phyloP scores from a whole-genome alignment of 2,329 filamentous ascomycete genomes.

The Nemania bipapillata region DNA sequence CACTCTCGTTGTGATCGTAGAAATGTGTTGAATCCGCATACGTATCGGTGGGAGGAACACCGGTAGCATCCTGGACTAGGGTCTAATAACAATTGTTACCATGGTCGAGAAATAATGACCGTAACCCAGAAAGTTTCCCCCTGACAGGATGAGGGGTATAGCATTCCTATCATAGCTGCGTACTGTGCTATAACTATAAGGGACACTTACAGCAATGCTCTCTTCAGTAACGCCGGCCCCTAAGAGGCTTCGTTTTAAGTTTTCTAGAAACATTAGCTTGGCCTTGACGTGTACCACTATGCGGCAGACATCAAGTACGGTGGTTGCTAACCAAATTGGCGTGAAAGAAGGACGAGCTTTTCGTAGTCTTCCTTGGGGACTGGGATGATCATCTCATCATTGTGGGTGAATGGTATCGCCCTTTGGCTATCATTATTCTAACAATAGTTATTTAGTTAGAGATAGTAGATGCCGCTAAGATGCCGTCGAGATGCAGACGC shows the following conservation, averaged over 20 bases:
- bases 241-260: slow-evolving; percentile 61
- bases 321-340: slow-evolving; percentile 64
- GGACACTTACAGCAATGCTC: slow-evolving; percentile 58
- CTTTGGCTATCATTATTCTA: slow-evolving; percentile 34
- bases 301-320: background rate
- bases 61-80: slow-evolving; percentile 39
- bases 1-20: slow-evolving; percentile 29
- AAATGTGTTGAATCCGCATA: slow-evolving; percentile 18
- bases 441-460: slow-evolving; percentile 37
- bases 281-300: background rate
- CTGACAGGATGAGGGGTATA: slow-evolving; percentile 38
- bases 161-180: background rate
- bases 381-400: slow-evolving; percentile 59
- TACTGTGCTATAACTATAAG: background rate
- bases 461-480: slow-evolving; percentile 4
- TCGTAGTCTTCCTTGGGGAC: slow-evolving; percentile 70
- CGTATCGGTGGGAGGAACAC: slow-evolving; percentile 24
- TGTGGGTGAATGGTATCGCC: slow-evolving; percentile 44
- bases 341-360: slow-evolving; percentile 61
- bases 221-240: slow-evolving; percentile 61
- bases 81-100: slow-evolving; percentile 35
- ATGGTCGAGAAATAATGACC: background rate
- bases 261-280: slow-evolving; percentile 50
- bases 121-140: background rate
- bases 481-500: slow-evolving; percentile 36